Evolutionary conservation across 2,329 filamentous ascomycete genomes (phyloP).

Genomic region (Venturia pyrina): DNA sequence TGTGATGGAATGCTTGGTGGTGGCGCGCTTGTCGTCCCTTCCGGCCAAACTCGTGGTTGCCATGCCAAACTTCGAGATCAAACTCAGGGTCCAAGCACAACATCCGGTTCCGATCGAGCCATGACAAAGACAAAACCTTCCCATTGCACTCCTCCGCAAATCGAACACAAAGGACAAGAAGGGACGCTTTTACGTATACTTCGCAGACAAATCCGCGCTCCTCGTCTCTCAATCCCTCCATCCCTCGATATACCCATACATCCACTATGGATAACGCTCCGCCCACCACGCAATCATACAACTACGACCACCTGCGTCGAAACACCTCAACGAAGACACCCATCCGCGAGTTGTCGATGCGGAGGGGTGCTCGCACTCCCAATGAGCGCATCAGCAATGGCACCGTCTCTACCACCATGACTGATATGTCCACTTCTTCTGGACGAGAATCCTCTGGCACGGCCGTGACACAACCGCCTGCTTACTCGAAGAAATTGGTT

Average conservation of each 20-base stretch:
- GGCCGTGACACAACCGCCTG: slow-evolving; percentile 77
- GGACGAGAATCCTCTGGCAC: slow-evolving; percentile 55
- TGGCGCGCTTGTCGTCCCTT: too few species aligned
- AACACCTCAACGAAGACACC: slow-evolving; percentile 36
- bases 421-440: slow-evolving; percentile 61
- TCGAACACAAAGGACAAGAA: too few species aligned
- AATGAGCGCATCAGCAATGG: slow-evolving; percentile 71
- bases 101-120: not conserved
- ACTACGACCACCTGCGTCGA: slow-evolving; percentile 49
- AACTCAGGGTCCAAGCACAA: not conserved
- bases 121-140: not conserved
- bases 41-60: too few species aligned
- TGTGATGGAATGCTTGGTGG: too few species aligned
- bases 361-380: slow-evolving; percentile 35
- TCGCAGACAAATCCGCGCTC: not conserved
- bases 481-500: slow-evolving; percentile 98
- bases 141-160: too few species aligned
- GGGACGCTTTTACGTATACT: not conserved
- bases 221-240: not conserved
- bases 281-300: slow-evolving; percentile 15
- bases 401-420: slow-evolving; percentile 61
- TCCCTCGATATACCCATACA: not conserved
- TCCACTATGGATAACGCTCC: not conserved
- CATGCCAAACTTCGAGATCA: not conserved
- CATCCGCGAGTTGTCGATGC: slow-evolving; percentile 24